Conservation (phyloP, 306 rosid genomes). For the Citrullus mucosospermus region DNA sequence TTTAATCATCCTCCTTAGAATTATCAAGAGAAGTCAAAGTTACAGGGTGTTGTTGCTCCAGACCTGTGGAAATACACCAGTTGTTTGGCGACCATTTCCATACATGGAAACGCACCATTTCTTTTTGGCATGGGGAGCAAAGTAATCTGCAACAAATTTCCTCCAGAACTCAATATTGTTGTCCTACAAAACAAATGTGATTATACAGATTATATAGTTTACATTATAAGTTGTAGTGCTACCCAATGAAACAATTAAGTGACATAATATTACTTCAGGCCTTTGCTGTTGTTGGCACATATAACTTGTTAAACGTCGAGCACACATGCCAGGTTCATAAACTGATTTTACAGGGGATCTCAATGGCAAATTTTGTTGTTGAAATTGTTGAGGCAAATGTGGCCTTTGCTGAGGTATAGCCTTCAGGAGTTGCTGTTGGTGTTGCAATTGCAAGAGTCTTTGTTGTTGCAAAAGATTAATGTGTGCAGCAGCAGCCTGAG, state of each 20-base stretch:
- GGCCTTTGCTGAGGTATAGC: conserved; percentile 79
- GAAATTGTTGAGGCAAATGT: conserved; percentile 74
- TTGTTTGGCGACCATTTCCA: conserved; percentile 88
- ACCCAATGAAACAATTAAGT: not conserved
- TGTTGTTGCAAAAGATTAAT: conserved; percentile 71
- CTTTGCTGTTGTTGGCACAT: conserved; percentile 88
- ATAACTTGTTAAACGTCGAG: conserved; percentile 76
- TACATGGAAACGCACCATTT: conserved; percentile 98
- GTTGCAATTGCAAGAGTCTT: conserved; percentile 63
- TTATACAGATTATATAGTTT: not conserved
- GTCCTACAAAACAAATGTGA: conserved; percentile 36
- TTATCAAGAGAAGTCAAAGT: not conserved
- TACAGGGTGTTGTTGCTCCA: conserved; percentile 10
- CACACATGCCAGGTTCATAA: conserved; percentile 98
- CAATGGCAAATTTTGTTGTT: conserved; percentile 56
- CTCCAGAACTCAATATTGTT: conserved; percentile 96
- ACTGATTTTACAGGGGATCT: conserved; percentile 70
- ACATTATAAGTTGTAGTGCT: not conserved
- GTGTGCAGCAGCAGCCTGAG: conserved; percentile 89
- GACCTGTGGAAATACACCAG: conserved; percentile 96
- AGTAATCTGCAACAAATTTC: conserved; percentile 84
- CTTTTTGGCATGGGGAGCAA: conserved; percentile 90
- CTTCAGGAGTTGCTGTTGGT: conserved; percentile 77
- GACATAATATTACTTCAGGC: conserved; percentile 52
- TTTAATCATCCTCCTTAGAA: conserved; percentile 5